A percentile compares a stretch with the other conserved stretches of the same genome.
Evolutionary conservation across 345 rosid species (phyloP).

Genomic region (Rhodamnia argentea): DNA sequence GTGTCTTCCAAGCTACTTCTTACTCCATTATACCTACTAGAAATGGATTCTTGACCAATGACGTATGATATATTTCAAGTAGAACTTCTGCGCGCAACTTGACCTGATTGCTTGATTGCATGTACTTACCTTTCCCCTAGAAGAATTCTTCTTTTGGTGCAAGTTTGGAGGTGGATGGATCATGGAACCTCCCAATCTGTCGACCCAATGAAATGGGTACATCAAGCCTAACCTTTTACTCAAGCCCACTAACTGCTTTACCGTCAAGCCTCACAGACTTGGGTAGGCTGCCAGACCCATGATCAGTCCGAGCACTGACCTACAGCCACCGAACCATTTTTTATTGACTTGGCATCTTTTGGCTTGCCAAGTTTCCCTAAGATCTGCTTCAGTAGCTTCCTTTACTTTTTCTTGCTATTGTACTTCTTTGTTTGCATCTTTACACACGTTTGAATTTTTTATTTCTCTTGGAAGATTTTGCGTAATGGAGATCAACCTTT

Average conservation of each 20-base stretch:
- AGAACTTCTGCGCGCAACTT: not conserved
- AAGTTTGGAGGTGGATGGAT: not conserved
- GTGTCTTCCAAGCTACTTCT: not conserved
- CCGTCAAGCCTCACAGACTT: not conserved
- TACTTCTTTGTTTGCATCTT: not conserved
- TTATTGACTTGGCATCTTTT: not conserved
- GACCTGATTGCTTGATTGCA: not conserved
- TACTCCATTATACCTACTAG: not conserved
- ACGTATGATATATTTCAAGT: not conserved
- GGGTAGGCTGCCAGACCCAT: not conserved
- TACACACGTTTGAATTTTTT: not conserved
- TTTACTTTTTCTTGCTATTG: not conserved
- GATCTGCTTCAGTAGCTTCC: not conserved
- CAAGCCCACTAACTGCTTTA: not conserved
- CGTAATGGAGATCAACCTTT: not conserved
- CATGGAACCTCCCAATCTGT: not conserved
- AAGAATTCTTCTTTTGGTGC: not conserved
- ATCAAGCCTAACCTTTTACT: not conserved
- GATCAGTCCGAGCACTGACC: not conserved
- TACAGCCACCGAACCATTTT: not conserved
- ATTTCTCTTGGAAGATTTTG: not conserved
- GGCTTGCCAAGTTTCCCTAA: not conserved
- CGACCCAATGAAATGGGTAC: not conserved
- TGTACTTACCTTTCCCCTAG: not conserved
- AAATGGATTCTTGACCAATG: not conserved